Base-by-base conservation (phyloP, 345 rosid genomes). In the Dipteronia sinensis region DNA sequence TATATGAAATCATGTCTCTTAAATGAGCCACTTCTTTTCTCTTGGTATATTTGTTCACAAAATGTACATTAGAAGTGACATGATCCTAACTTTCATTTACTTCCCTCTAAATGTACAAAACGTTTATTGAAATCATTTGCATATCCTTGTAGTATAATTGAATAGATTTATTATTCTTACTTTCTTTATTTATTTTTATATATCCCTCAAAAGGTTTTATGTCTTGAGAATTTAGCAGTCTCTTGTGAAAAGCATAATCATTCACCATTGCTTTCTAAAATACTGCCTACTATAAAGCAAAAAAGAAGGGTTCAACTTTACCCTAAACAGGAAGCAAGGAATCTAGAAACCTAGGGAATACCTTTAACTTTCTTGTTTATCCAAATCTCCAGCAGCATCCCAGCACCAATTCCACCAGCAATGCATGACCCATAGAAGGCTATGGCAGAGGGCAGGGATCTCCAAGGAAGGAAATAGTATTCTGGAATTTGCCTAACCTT, bases 401-500 rank as follows among this genome's bases (percentile, higher is more conserved):
- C 98, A 53, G 97, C 95, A 73, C 98, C 97, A 69, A 95, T 78
- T 61, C 98, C 98, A 77, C 92, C 94, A 1, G 93, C 91, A 72
- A 94, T 88, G 79, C 90, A 94, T 1, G 97, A 88, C 40, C 99
- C 97, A 64, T 84, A 94, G 77, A 89, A 89, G 74, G 91, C 94
- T 71, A 95, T 67, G 76, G 93, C 85, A 11, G 40, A 69, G 62
- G 95, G 85, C 71, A 85, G 78, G 16, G 97, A 87, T 78, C 77
- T 83, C 7, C 94, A 86, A 44, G 99, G 99, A 69, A 96, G 92
- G 82, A 94, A 96, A 82, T 96, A 96, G 78, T 83, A 92, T 15
- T 92, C 99, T 69, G 98, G 98, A 75, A 92, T 94, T 63, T 90
- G 92, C 77, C 97, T 90, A 76, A 94, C 87, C 82, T 87, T 95